These are phyloP conservation scores for Taxillus chinensis DNA, from an alignment of 164 flowering plant species.

Conservation along the genomic window DNA sequence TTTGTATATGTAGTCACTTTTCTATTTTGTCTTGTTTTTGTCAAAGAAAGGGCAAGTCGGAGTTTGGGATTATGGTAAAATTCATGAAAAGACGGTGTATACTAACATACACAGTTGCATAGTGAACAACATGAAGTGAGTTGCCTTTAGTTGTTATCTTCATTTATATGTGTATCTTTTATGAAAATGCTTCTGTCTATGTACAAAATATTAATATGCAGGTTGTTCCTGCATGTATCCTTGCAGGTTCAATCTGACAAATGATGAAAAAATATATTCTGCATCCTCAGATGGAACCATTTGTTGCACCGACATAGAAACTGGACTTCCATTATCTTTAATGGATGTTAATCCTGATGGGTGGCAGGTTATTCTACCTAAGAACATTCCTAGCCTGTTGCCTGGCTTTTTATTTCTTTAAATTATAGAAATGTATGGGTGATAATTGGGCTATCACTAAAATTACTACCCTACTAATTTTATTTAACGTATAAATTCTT, in stretches of 20 bases:
- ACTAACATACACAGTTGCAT: slow-evolving; percentile 67
- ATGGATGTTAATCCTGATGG: slow-evolving; percentile 87
- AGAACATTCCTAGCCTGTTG: not conserved
- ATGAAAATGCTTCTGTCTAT: not conserved
- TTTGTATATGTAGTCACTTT: slow-evolving; percentile 5
- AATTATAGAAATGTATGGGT: not conserved
- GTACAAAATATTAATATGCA: not conserved
- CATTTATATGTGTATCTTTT: not conserved
- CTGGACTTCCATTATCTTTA: slow-evolving; percentile 59
- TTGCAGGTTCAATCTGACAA: slow-evolving; percentile 62
- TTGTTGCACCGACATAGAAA: slow-evolving; percentile 78
- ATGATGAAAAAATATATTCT: slow-evolving; percentile 65
- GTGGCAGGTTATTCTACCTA: slow-evolving; percentile 57
- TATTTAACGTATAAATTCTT: not conserved
- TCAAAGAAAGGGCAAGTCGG: slow-evolving; percentile 96
- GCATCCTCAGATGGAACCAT: slow-evolving; percentile 95
- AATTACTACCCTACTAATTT: too few relatives aligned
- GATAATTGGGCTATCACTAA: not conserved
- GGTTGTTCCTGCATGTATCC: not conserved
- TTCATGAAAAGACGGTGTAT: slow-evolving; percentile 75
- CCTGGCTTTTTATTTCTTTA: not conserved
- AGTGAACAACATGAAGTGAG: slow-evolving; percentile 80
- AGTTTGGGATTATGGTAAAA: slow-evolving; percentile 78
- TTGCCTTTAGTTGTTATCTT: not conserved
- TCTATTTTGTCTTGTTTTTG: slow-evolving; percentile 5